Conservation (phyloP, 257 asterid genomes). For the Apocynum venetum region DNA sequence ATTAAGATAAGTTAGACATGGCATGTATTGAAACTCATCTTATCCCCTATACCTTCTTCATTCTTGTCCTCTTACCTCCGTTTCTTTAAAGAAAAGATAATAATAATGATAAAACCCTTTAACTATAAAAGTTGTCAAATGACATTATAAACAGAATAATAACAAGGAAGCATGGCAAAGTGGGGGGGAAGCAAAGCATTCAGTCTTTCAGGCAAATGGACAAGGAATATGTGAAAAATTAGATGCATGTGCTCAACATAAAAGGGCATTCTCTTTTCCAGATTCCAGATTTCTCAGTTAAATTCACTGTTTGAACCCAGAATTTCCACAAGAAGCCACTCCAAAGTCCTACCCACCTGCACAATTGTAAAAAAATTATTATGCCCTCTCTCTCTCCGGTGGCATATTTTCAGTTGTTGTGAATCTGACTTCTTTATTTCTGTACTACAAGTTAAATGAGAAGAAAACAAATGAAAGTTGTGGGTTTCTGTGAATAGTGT, state of each 20-base stretch:
- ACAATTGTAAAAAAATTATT: background rate
- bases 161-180: background rate
- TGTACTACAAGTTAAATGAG: background rate
- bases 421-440: too few relatives aligned
- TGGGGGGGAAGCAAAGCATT: background rate
- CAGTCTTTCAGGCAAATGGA: background rate
- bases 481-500: background rate
- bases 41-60: too few relatives aligned
- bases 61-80: too few relatives aligned
- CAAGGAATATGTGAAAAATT: background rate
- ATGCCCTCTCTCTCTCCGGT: background rate
- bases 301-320: background rate
- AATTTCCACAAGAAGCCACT: background rate
- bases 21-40: too few relatives aligned
- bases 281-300: background rate
- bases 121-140: too few relatives aligned
- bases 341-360: background rate
- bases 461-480: background rate
- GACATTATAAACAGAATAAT: background rate
- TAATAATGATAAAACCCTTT: too few relatives aligned
- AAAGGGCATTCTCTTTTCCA: background rate
- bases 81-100: too few relatives aligned
- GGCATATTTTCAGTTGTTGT: too few relatives aligned
- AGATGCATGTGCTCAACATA: background rate
- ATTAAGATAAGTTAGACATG: too few relatives aligned